Base-by-base conservation (phyloP, 331 rosid species). In the Prunus yedoensis region DNA sequence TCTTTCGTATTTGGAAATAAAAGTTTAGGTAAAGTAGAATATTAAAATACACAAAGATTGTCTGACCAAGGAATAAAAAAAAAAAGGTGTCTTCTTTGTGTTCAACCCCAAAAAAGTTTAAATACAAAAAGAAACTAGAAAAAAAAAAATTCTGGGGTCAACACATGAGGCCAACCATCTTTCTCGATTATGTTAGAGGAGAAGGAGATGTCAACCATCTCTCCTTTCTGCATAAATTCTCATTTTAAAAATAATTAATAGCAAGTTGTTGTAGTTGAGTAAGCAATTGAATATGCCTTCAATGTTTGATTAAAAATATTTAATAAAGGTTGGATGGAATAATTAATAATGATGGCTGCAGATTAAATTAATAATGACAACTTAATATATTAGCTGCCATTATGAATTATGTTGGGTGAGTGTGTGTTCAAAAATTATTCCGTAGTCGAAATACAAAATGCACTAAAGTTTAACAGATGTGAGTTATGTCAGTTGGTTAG, bases 1-100 rank as follows among this genome's bases (percentile, higher is more conserved):
- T n/a, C n/a, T 47, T 65, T 35, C 65, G 66, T 35, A 25, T 21
- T 51, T 52, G 12, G 25, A 53, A 75, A 66, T 52, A 21, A 75
- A 52, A 2, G 12, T 52, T 30, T 46, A 21, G 54, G 59, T 12
- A 60, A 25, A 53, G 52, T 17, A 49, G 52, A 64, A 51, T 13
- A 32, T 4, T 63, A 50, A 50, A 63, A 63, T 21, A 74, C 50
- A n/a, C 1, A n/a, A 74, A 74, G 53, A 15, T 13, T 5, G 62
- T 47, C 30, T 47, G 70, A 74, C 49, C 51, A 25, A 70, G 5
- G 21, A 52, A 70, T 52, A n/a, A 18, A 18, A 43, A 30, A 70
- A 53, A 53, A 23, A 23, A 0, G 25, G 17, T 8, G 13, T 14
- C 14, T 23, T 43, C 30, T 61, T 6, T 27, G 67, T 14, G 8